phyloP scores from a whole-genome alignment of 164 flowering plant species.

The Dillenia turbinata region DNA sequence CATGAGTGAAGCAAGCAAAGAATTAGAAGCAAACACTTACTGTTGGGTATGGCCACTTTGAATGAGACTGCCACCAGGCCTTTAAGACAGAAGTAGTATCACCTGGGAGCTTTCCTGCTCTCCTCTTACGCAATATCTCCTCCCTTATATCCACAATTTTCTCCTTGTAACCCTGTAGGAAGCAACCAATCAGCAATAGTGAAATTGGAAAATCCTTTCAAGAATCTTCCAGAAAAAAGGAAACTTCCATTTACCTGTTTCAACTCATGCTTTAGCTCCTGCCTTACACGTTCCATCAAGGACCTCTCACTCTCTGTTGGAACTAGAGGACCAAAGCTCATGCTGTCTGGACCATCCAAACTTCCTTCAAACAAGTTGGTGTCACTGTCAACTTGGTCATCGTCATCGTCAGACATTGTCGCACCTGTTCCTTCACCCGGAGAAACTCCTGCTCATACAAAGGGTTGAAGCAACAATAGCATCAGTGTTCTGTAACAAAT shows the following conservation, averaged over 20 bases:
- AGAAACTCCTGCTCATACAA: slow-evolving; percentile 39
- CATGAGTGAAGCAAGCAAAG: too few relatives aligned
- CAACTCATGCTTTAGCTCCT: slow-evolving; percentile 54
- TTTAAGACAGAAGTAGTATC: slow-evolving; percentile 62
- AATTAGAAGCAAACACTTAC: slow-evolving; percentile 23
- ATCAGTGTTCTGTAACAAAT: too few relatives aligned
- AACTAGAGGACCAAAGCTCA: slow-evolving; percentile 55
- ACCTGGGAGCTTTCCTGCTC: slow-evolving; percentile 66
- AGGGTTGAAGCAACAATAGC: too few relatives aligned
- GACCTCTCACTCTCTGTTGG: slow-evolving; percentile 63
- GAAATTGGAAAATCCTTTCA: too few relatives aligned
- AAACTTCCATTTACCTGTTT: slow-evolving; percentile 35
- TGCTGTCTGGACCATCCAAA: slow-evolving; percentile 35
- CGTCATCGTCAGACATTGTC: slow-evolving; percentile 56
- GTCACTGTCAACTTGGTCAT: slow-evolving; percentile 54
- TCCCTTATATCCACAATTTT: slow-evolving; percentile 67
- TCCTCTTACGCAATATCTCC: slow-evolving; percentile 54
- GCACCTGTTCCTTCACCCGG: slow-evolving; percentile 67
- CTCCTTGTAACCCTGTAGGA: slow-evolving; percentile 49
- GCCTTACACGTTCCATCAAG: slow-evolving; percentile 62
- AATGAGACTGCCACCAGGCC: slow-evolving; percentile 66
- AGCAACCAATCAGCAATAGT: too few relatives aligned
- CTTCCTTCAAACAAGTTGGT: slow-evolving; percentile 47
- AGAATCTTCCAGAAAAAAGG: too few relatives aligned
- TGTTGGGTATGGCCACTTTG: slow-evolving; percentile 74